Conservation (phyloP, 1,284 basidiomycete genomes). For the Puccinia hordei region DNA sequence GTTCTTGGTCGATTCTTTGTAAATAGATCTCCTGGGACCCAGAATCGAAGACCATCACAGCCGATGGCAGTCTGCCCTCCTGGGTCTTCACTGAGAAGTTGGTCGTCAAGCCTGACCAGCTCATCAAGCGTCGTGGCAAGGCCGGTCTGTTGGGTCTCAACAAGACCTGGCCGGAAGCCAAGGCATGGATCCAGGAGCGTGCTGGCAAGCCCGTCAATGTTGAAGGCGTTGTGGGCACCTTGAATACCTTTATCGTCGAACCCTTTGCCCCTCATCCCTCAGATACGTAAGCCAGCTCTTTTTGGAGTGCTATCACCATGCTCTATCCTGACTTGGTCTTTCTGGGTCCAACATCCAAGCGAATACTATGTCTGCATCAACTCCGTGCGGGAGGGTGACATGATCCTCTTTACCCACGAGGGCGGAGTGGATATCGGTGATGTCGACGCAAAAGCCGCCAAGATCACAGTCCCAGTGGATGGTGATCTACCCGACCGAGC, state of each 20-base stretch:
- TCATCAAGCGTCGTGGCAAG: conserved; percentile 99
- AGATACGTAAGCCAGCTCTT: conserved; percentile 64
- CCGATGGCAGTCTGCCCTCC: conserved; percentile 72
- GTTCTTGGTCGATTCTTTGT: neutral
- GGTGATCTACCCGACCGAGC: conserved; percentile 74
- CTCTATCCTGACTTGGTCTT: neutral
- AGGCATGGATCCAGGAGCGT: conserved; percentile 77
- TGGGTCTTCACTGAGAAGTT: conserved; percentile 68
- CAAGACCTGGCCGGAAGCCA: conserved; percentile 76
- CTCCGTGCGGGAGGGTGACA: conserved; percentile 90
- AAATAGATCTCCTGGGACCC: conserved; percentile 75
- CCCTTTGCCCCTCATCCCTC: conserved; percentile 95
- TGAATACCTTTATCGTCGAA: conserved; percentile 97
- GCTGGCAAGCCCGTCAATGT: conserved; percentile 96
- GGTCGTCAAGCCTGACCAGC: conserved; percentile 71
- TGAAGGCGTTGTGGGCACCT: conserved; percentile 86
- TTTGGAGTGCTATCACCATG: neutral
- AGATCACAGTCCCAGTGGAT: conserved; percentile 66
- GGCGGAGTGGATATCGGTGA: conserved; percentile 99
- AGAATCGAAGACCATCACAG: conserved; percentile 75
- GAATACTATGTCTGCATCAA: conserved; percentile 99
- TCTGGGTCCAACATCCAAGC: conserved; percentile 39
- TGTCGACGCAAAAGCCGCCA: conserved; percentile 95
- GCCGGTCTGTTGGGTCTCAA: conserved; percentile 91
- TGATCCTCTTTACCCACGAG: conserved; percentile 97